These are phyloP conservation scores for Aspergillus novofumigatus DNA, from an alignment of 2,329 filamentous ascomycete genomes.

Conservation along the genomic window DNA sequence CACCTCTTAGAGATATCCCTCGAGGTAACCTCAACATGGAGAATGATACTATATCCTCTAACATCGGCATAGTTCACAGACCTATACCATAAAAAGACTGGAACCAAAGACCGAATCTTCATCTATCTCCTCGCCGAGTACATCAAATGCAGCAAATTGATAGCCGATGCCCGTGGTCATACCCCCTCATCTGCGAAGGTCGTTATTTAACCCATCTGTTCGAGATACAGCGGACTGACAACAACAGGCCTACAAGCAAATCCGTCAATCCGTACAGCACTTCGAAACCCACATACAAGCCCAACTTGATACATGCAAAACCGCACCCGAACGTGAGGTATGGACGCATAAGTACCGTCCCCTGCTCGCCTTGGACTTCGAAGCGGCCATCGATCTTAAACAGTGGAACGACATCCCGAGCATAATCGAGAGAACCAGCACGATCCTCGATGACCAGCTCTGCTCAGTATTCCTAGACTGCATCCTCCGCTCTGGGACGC, in stretches of 20 bases:
- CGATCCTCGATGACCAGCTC: conserved; percentile 37
- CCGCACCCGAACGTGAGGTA: conserved; percentile 48
- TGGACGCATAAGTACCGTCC: conserved; percentile 60
- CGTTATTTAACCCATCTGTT: background rate
- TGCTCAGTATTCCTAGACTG: conserved; percentile 65
- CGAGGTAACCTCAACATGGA: conserved; percentile 30
- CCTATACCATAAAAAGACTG: conserved; percentile 26
- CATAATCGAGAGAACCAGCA: conserved; percentile 50
- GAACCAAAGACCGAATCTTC: conserved; percentile 43
- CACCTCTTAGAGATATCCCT: conserved; percentile 50
- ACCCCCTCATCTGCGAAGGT: conserved; percentile 39
- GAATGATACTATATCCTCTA: conserved; percentile 28
- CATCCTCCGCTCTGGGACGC: conserved; percentile 52
- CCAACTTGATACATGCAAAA: conserved; percentile 34
- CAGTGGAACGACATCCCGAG: conserved; percentile 62
- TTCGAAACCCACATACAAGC: conserved; percentile 52
- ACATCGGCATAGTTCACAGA: conserved; percentile 36
- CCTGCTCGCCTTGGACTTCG: conserved; percentile 73
- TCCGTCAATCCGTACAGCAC: conserved; percentile 56
- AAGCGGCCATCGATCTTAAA: conserved; percentile 64
- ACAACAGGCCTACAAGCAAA: conserved; percentile 51
- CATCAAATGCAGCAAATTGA: conserved; percentile 48
- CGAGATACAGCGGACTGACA: background rate
- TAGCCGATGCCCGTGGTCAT: conserved; percentile 47
- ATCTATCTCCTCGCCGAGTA: conserved; percentile 68